Evolutionary conservation across 2,329 filamentous ascomycete genomes (phyloP), one percentile per base, ranked within the genome.

Genomic region (Exophiala phaeomuriformis): DNA sequence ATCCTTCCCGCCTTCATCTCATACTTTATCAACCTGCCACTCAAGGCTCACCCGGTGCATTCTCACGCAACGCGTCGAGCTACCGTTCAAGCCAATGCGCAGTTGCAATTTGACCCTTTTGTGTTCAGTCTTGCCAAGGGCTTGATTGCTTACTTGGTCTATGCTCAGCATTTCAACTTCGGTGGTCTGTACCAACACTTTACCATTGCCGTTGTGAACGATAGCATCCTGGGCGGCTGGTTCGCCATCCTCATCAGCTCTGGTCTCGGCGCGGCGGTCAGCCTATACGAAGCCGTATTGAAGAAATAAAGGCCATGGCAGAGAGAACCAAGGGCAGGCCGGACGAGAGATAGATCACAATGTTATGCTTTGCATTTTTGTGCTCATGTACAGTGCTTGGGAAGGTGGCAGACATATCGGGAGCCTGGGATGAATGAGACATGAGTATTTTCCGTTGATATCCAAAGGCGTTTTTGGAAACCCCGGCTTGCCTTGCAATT

Each of bases 71-170:
- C 69, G 68, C 66, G 66, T 65, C 48, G 58, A 65, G 60, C 64
- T 67, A 62, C 62, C 37, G 50, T 59, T 36, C 52, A 61, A 50
- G 52, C 50, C 12, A 56, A 57, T 33, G 49, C 57, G 31, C 53
- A 58, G 28, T 47, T 57, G 40, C 57, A 59, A 68, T 82, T 91
- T 60, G 93, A 98, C 68, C 90, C 90, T 3, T 74, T 97, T 66
- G 86, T 85, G 27, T 98, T 94, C 73, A 95, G 90, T 73, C 83
- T 97, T 53, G 82, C 82, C 63, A 95, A 95, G 75, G 90, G 86
- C 0, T 68, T 97, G 51, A 71, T 90, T 55, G 83, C 87, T 5
- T 95, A 86, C 69, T 78, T 91, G 33, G 83, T 95, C 12, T 95
- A 90, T 67, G 81, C 78, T 6, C 82, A 68, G 5, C 64, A 66